phyloP scores from a whole-genome alignment of 2,329 filamentous ascomycete genomes.

The Boeremia exigua region DNA sequence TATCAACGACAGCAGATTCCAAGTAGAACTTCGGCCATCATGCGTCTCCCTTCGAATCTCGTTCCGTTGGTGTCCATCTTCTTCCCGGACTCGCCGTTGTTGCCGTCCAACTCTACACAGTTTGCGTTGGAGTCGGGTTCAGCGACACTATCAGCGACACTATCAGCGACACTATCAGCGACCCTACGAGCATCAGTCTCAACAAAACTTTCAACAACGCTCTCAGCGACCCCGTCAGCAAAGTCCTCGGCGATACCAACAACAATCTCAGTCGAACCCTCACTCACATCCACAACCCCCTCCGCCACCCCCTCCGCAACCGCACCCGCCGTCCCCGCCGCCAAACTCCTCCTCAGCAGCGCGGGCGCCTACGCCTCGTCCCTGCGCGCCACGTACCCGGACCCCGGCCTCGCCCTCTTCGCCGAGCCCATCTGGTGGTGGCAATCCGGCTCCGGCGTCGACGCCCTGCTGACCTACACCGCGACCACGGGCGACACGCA shows the following conservation, averaged over 20 bases:
- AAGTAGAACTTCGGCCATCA: background rate
- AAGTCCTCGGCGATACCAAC: background rate
- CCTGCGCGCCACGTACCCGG: slow-evolving; percentile 25
- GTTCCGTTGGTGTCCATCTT: slow-evolving; percentile 10
- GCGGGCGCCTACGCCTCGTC: slow-evolving; percentile 25
- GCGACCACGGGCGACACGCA: slow-evolving; percentile 49
- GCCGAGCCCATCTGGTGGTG: slow-evolving; percentile 39
- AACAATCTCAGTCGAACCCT: background rate
- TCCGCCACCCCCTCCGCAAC: background rate
- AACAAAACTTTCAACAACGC: background rate
- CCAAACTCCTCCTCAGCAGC: slow-evolving; percentile 19
- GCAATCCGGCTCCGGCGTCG: slow-evolving; percentile 36
- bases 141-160: background rate
- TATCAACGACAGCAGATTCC: background rate
- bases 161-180: background rate
- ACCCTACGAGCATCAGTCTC: too few species aligned
- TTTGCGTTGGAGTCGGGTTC: background rate
- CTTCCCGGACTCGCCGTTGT: slow-evolving; percentile 9
- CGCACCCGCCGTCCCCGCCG: slow-evolving; percentile 4
- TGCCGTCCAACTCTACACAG: background rate
- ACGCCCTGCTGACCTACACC: slow-evolving; percentile 48
- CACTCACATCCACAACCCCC: background rate
- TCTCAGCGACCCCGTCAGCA: background rate
- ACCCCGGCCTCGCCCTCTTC: slow-evolving; percentile 27
- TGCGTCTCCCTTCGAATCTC: slow-evolving; percentile 2